Evolutionary conservation across 805 yeast species (phyloP), one percentile per base, ranked within the genome.

Genomic region (Zygosaccharomyces kombuchaensis): DNA sequence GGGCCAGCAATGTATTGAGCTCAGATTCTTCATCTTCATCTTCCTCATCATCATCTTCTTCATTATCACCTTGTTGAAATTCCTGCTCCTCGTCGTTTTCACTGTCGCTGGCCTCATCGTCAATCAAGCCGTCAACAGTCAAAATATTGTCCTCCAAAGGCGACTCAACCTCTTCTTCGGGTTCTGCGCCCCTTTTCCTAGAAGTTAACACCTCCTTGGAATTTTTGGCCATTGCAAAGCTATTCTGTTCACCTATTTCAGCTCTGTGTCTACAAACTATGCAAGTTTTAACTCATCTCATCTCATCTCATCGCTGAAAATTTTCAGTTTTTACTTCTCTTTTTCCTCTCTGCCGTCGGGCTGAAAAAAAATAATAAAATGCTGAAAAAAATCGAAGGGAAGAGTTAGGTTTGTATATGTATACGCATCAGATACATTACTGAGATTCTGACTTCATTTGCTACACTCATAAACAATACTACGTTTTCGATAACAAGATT

Each of bases 11-110:
- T 40, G 69, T 65, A 56, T 83, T 81, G 48, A 82, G 70, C 55
- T 82, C 89, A 4, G 76, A 82, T 51, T 82, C 88, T 6, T 78
- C 74, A 49, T 78, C 82, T 6, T 60, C 71, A 2, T 66, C 74
- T 14, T 50, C 58, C 14, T 52, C 60, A 14, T 47, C 48, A 14
- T 43, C 52, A 27, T 34, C 45, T 26, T 53, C 56, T 10, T 50
- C 53, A 3, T 52, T 51, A 2, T 49, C 57, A 10, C 53, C 62
- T 9, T 53, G 61, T 1, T 49, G 58, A 10, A 10, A 17, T 13
- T 5, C 29, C 23, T 61, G 63, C 10, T 55, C 55, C 3, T 29
- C 49, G 35, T 47, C 54, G 10, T 48, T 62, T n/a, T 40, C 54
- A 37, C 52, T 45, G 16, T 51, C 55, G 30, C 49, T 53, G 23